phyloP scores from a whole-genome alignment of 805 yeast genomes.

The Yamadazyma paraphyllophila region DNA sequence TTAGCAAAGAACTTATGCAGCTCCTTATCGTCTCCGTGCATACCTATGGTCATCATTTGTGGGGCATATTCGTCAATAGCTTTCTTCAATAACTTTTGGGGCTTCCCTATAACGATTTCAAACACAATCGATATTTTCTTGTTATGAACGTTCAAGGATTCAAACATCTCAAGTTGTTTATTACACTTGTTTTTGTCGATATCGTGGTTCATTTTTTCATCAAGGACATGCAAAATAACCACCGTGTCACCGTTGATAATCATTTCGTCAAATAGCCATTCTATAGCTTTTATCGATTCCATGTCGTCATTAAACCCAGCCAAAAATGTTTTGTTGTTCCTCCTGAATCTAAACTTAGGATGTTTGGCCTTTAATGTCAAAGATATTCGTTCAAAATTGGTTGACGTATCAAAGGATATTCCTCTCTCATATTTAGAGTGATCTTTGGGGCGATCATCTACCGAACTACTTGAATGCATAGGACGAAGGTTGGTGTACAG shows the following conservation, averaged over 20 bases:
- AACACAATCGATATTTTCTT: slow-evolving; percentile 39
- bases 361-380: slow-evolving; percentile 41
- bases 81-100: slow-evolving; percentile 34
- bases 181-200: slow-evolving; percentile 33
- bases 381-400: slow-evolving; percentile 31
- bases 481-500: slow-evolving; percentile 14
- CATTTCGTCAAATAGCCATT: slow-evolving; percentile 46
- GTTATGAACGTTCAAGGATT: slow-evolving; percentile 31
- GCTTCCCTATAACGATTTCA: slow-evolving; percentile 42
- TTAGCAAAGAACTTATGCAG: slow-evolving; percentile 28
- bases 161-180: slow-evolving; percentile 26
- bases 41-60: slow-evolving; percentile 46
- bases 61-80: slow-evolving; percentile 44
- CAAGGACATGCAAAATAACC: slow-evolving; percentile 40
- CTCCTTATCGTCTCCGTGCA: slow-evolving; percentile 30
- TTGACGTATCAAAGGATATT: slow-evolving; percentile 40
- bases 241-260: slow-evolving; percentile 43
- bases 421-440: slow-evolving; percentile 32
- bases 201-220: slow-evolving; percentile 26
- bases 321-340: slow-evolving; percentile 43
- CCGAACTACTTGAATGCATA: slow-evolving; percentile 12
- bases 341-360: slow-evolving; percentile 41
- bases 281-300: slow-evolving; percentile 39
- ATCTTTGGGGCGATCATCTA: slow-evolving; percentile 10
- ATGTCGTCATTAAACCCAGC: slow-evolving; percentile 38